Percentiles rank a stretch among this genome's conserved stretches.
Conservation (phyloP, 2,329 filamentous ascomycete genomes). For the Xylariaceae sp. region DNA sequence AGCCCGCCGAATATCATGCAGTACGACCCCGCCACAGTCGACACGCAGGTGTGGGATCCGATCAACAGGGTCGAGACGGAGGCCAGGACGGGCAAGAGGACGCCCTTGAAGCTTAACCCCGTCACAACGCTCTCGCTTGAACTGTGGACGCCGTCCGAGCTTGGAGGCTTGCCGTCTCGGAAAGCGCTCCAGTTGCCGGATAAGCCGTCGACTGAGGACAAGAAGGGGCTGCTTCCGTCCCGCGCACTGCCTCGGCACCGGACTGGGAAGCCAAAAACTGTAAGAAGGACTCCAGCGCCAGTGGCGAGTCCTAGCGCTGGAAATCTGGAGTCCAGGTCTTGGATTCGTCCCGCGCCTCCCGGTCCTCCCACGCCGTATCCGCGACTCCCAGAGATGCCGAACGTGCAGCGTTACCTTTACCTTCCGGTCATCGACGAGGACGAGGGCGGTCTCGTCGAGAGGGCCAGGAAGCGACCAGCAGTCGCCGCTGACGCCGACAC, state of each 20-base stretch:
- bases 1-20: background rate
- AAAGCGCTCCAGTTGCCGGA: no score
- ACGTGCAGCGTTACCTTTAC: constrained; percentile 12
- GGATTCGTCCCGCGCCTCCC: background rate
- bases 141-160: no score
- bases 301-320: no score
- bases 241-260: background rate
- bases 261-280: background rate
- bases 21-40: constrained; percentile 7
- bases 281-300: background rate
- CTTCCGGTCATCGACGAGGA: background rate
- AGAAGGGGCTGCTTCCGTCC: constrained; percentile 5
- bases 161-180: no score
- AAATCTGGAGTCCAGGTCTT: no score
- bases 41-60: constrained; percentile 17
- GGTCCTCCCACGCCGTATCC: constrained; percentile 8
- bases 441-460: background rate
- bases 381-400: constrained; percentile 3
- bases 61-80: constrained; percentile 6
- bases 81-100: background rate
- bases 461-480: no score
- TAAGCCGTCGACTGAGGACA: background rate
- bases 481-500: no score
- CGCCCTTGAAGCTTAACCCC: no score
- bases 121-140: no score